A percentile compares a stretch with the other conserved stretches of the same genome.
Conservation (phyloP, 2,329 filamentous ascomycete species). For the Aureobasidium melanogenum region DNA sequence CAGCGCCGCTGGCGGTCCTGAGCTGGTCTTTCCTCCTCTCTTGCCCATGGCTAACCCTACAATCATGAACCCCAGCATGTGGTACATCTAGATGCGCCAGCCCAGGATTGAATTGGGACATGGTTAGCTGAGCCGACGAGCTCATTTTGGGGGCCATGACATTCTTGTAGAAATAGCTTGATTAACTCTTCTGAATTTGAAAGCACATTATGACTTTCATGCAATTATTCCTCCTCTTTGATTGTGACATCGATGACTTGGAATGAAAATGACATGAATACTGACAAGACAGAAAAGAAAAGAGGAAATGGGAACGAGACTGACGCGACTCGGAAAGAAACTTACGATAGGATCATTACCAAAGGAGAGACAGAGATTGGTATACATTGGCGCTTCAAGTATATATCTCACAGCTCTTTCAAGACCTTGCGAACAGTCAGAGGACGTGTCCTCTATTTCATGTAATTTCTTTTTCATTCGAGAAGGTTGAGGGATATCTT, state of each 20-base stretch:
- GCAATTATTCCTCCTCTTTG: background rate
- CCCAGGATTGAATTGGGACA: background rate
- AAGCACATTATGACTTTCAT: slow-evolving; percentile 6
- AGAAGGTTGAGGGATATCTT: background rate
- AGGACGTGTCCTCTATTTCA: background rate
- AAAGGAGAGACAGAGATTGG: background rate
- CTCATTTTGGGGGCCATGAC: background rate
- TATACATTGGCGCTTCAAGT: too few relatives aligned
- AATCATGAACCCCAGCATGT: slow-evolving; percentile 37
- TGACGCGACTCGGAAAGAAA: background rate
- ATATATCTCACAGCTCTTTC: background rate
- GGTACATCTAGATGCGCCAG: slow-evolving; percentile 36
- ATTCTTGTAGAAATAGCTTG: background rate
- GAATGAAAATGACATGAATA: background rate
- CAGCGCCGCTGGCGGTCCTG: background rate
- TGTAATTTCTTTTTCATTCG: background rate
- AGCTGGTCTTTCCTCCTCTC: slow-evolving; percentile 26
- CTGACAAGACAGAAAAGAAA: background rate
- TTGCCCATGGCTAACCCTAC: slow-evolving; percentile 32
- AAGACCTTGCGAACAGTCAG: background rate
- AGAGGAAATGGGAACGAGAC: background rate
- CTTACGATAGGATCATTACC: background rate
- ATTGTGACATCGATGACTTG: background rate
- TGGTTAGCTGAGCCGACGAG: slow-evolving; percentile 9
- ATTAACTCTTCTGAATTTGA: slow-evolving; percentile 6